Base-by-base conservation (phyloP, 2,329 filamentous ascomycete species). In the Neonectria ditissima region DNA sequence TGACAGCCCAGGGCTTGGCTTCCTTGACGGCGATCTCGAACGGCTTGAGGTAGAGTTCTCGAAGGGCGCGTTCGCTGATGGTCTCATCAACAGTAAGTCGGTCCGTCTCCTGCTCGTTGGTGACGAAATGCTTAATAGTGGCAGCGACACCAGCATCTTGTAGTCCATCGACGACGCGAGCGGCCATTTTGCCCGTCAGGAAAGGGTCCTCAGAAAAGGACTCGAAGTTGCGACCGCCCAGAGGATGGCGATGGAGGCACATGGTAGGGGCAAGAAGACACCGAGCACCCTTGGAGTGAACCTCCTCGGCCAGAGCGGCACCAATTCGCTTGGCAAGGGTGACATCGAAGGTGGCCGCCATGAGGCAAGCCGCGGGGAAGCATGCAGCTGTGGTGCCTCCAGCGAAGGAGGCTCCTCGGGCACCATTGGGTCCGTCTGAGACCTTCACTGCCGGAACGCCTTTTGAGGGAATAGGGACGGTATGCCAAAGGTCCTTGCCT, bases 331-430 rank as follows among this genome's bases (percentile, higher is more conserved):
- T 78, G 47, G 90, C 82, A 24, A 91, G 77, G 8, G 86, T 83
- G 3, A 81, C 71, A 71, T 91, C 87, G 80, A 88, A 91, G 20
- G 89, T 90, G 18, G 89, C 87, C 7, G 87, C 89, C 65, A 91
- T 70, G 30, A 71, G 67, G 56, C 74, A 76, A 20, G 74, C 77
- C 32, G 70, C 76, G 10, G 73, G 73, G 43, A 73, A 73, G 61
- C 71, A 73, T 34, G 71, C 71, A 39, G 71, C 71, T 7, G 65
- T 65, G 22, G 71, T 73, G 16, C 69, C 68, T 9, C 60, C 71
- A 18, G 62, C 57, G 52, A 73, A 73, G 20, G 71, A 63, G 57
- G 62, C 71, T 39, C 71, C 71, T 55, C 71, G 67, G 41, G 71
- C 71, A n/a, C 71, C 71, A 50, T 73, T 73, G 41, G 71, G 71